Evolutionary conservation across 2,329 filamentous ascomycete genomes (phyloP).

Genomic region (Aureobasidium subglaciale): DNA sequence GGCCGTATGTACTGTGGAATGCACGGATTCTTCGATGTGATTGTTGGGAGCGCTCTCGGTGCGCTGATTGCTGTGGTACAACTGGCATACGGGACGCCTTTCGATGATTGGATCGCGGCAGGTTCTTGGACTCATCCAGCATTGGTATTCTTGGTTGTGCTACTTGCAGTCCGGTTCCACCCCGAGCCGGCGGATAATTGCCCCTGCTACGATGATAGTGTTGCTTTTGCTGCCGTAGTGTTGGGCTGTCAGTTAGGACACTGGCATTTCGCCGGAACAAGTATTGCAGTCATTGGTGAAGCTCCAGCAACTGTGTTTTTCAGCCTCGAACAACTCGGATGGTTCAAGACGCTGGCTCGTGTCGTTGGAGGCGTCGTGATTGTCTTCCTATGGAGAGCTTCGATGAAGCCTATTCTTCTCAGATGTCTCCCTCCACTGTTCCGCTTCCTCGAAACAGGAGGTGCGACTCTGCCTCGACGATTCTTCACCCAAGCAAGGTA

Average conservation of each 20-base stretch:
- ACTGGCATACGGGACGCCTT: constrained; percentile 46
- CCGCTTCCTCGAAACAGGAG: constrained; percentile 71
- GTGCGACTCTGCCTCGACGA: constrained; percentile 72
- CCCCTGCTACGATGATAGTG: constrained; percentile 92
- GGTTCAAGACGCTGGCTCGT: constrained; percentile 55
- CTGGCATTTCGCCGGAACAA: constrained; percentile 68
- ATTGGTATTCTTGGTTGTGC: constrained; percentile 57
- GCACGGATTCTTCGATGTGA: constrained; percentile 92
- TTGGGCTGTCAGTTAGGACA: constrained; percentile 76
- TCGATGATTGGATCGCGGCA: constrained; percentile 65
- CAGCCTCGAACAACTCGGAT: constrained; percentile 59
- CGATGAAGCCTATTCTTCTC: constrained; percentile 78
- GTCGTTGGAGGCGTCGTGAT: constrained; percentile 73
- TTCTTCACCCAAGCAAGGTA: constrained; percentile 85
- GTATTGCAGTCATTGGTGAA: constrained; percentile 45
- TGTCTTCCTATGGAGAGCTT: constrained; percentile 83
- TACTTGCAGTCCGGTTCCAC: constrained; percentile 77
- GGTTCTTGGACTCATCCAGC: constrained; percentile 59
- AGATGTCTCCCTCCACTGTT: constrained; percentile 77
- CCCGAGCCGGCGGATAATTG: constrained; percentile 96
- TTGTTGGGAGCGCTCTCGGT: constrained; percentile 72
- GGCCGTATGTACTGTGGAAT: constrained; percentile 95
- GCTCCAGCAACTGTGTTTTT: constrained; percentile 58
- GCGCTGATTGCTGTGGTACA: constrained; percentile 54
- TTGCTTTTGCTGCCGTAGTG: constrained; percentile 84